These are phyloP conservation scores for Sonneratia caseolaris DNA, from an alignment of 345 rosid genomes.

Conservation along the genomic window DNA sequence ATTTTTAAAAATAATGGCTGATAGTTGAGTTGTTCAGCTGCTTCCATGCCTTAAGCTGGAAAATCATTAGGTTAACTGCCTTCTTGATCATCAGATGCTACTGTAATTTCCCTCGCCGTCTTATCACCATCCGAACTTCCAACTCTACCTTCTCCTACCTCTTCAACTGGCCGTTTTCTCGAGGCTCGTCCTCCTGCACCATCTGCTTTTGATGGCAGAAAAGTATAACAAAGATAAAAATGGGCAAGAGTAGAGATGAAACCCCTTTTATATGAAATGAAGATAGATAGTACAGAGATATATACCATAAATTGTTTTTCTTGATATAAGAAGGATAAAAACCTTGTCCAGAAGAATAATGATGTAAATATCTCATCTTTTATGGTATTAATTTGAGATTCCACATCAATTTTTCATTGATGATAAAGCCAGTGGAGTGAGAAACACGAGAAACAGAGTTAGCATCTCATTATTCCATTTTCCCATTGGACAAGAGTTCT, in stretches of 20 bases:
- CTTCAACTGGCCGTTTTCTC: conserved; percentile 24
- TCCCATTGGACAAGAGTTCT: not conserved
- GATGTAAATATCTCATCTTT: not conserved
- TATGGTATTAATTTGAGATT: not conserved
- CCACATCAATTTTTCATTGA: not conserved
- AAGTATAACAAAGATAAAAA: conserved; percentile 1
- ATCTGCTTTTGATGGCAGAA: conserved; percentile 20
- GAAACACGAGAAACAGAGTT: not conserved
- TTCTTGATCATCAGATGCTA: conserved; percentile 11
- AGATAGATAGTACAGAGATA: not conserved
- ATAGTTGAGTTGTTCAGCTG: not conserved
- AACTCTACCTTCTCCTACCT: conserved; percentile 16
- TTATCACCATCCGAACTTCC: conserved; percentile 25
- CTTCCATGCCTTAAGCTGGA: not conserved
- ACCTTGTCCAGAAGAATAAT: not conserved
- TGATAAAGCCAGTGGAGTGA: not conserved
- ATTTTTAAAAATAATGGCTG: not conserved
- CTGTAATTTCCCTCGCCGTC: conserved; percentile 12
- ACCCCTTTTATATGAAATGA: not conserved
- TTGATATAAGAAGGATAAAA: not conserved
- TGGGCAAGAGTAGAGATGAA: not conserved
- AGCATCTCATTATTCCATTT: not conserved
- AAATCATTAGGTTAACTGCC: not conserved
- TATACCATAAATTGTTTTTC: not conserved
- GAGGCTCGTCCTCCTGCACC: conserved; percentile 27